Evolutionary conservation across 257 asterid species (phyloP), one percentile per base, ranked within the genome.

Genomic region (Thymus quinquecostatus): DNA sequence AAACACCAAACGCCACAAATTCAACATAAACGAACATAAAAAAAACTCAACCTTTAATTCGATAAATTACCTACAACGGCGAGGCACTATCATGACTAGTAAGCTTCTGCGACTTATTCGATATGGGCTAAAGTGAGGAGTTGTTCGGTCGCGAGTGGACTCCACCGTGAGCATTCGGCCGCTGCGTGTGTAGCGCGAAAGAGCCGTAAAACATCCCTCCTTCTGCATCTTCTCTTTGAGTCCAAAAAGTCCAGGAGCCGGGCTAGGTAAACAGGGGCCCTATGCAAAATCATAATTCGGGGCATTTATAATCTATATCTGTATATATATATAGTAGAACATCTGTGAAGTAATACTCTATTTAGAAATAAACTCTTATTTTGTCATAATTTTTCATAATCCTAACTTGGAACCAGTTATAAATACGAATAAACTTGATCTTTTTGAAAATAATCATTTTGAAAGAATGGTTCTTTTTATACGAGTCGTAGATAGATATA

Each of bases 161-260:
- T 4, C 98, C 99, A 14, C 98, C 99, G 61, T 91, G 95, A 78
- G 98, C 98, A 55, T 84, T 84, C 6, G 97, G 97, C 9, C 96
- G 87, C 73, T 96, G 78, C 6, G 90, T 74, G 63, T 89, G 80
- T 43, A 83, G 79, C 47, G 79, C 80, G 75, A 91, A 89, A 1
- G 88, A 86, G 40, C 86, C 82, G 64, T 80, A 88, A 2, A 82
- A 28, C n/a, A 64, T 5, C 34, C 87, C 84, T 62, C 79, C 79
- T 47, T 79, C 96, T 6, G 72, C 66, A 54, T 85, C 86, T 38
- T 86, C 92, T 60, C 73, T 82, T 21, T 0, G 89, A 77, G 59
- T 91, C 99, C 81, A 94, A 78, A 78, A 80, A 89, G 80, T 91
- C 99, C 79, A 94, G 21, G 21, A 21, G 21, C 21, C 21, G 21